Conservation (phyloP, 1,284 basidiomycete genomes). For the Fomitiporia mediterranea region DNA sequence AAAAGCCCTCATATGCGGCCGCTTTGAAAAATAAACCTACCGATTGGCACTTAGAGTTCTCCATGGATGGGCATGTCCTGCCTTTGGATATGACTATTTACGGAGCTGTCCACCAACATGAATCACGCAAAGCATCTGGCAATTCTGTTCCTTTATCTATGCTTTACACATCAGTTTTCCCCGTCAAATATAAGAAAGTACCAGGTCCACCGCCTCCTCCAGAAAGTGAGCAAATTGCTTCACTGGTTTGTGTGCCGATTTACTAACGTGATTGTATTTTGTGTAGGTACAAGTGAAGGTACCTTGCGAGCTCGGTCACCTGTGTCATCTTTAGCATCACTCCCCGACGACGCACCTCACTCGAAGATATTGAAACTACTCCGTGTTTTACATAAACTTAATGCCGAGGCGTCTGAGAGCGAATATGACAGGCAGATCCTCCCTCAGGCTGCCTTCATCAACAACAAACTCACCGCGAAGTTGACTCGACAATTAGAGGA, state of each 20-base stretch:
- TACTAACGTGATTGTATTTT: slow-evolving; percentile 25
- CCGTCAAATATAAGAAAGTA: slow-evolving; percentile 91
- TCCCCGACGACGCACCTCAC: slow-evolving; percentile 82
- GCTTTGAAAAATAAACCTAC: slow-evolving; percentile 88
- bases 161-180: slow-evolving; percentile 88
- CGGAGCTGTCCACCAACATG: slow-evolving; percentile 89
- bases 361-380: slow-evolving; percentile 90
- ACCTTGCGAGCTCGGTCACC: slow-evolving; percentile 45
- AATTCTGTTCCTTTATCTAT: slow-evolving; percentile 56
- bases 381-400: slow-evolving; percentile 80
- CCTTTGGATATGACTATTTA: slow-evolving; percentile 91
- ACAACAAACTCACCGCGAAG: slow-evolving; percentile 98
- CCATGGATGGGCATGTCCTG: slow-evolving; percentile 81
- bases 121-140: slow-evolving; percentile 65
- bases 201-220: slow-evolving; percentile 67
- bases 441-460: slow-evolving; percentile 84
- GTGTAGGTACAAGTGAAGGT: slow-evolving; percentile 27
- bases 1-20: slow-evolving; percentile 77
- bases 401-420: slow-evolving; percentile 51
- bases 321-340: slow-evolving; percentile 62
- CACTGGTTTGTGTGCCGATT: too few species aligned
- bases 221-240: slow-evolving; percentile 50
- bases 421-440: slow-evolving; percentile 50
- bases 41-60: slow-evolving; percentile 97
- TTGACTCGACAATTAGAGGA: slow-evolving; percentile 97